Evolutionary conservation across 148 eudicot species (phyloP).

Genomic region (Cornus controversa): DNA sequence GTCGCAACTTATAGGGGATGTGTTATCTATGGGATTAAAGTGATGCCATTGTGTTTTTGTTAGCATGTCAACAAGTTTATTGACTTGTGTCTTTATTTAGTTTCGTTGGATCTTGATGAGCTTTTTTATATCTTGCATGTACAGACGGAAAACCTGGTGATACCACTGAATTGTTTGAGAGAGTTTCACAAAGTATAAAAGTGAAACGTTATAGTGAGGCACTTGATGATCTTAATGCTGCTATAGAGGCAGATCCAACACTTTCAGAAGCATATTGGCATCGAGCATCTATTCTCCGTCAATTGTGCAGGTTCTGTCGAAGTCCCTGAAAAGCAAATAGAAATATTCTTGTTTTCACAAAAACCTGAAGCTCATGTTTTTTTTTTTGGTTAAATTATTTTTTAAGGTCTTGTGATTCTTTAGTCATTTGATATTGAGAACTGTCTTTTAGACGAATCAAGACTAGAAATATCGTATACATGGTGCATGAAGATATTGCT

Average conservation of each 20-base stretch:
- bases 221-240: conserved; percentile 86
- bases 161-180: conserved; percentile 68
- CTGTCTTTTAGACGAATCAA: background rate
- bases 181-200: conserved; percentile 73
- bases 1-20: too few relatives aligned
- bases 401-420: background rate
- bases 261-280: conserved; percentile 89
- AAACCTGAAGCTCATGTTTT: too few relatives aligned
- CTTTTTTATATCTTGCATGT: conserved; percentile 8
- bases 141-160: conserved; percentile 69
- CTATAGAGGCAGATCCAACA: conserved; percentile 87
- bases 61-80: too few relatives aligned
- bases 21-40: too few relatives aligned
- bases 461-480: background rate
- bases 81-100: background rate
- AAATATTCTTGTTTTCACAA: too few relatives aligned
- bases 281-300: conserved; percentile 73
- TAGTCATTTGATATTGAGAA: background rate
- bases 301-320: conserved; percentile 71
- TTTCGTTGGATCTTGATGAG: background rate
- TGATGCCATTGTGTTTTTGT: too few relatives aligned
- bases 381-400: too few relatives aligned
- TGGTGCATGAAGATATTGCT: background rate
- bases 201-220: conserved; percentile 92
- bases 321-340: background rate